A percentile compares a stretch with the other conserved stretches of the same genome.
These are phyloP conservation scores for Psophocarpus tetragonolobus DNA, from an alignment of 306 rosid species.

Conservation along the genomic window DNA sequence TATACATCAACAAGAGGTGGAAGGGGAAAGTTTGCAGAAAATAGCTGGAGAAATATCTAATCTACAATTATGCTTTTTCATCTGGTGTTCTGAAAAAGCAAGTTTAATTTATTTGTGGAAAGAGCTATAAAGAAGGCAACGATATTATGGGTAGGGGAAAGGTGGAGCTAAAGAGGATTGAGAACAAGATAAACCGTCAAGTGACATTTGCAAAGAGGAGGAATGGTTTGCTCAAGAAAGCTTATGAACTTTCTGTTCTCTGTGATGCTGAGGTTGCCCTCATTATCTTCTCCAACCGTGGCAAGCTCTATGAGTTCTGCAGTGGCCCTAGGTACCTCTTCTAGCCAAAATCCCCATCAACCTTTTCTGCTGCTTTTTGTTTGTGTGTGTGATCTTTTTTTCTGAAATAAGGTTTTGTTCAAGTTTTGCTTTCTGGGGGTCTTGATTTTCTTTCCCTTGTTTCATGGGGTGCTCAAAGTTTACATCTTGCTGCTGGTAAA, in stretches of 20 bases:
- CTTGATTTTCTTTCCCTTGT: background rate
- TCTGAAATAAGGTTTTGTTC: background rate
- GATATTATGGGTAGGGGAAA: constrained; percentile 80
- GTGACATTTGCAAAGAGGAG: constrained; percentile 87
- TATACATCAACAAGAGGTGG: constrained; percentile 3
- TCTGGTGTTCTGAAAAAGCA: constrained; percentile 33
- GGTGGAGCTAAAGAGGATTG: constrained; percentile 89
- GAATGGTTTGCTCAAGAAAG: constrained; percentile 78
- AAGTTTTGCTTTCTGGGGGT: background rate
- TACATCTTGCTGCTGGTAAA: background rate
- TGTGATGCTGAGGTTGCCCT: constrained; percentile 90
- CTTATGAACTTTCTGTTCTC: constrained; percentile 80
- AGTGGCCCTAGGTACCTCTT: constrained; percentile 57
- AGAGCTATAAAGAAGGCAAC: constrained; percentile 4
- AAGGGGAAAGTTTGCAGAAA: constrained; percentile 31
- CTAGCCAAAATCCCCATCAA: background rate
- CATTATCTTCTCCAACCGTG: constrained; percentile 76
- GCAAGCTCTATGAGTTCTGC: constrained; percentile 84
- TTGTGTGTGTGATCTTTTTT: background rate
- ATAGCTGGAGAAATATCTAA: background rate
- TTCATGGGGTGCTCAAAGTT: constrained; percentile 28
- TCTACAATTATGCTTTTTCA: background rate
- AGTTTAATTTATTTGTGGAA: constrained; percentile 13
- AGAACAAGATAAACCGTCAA: constrained; percentile 80
- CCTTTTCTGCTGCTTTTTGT: background rate